Evolutionary conservation across 148 eudicot species (phyloP).

Genomic region (Rhododendron simsii): DNA sequence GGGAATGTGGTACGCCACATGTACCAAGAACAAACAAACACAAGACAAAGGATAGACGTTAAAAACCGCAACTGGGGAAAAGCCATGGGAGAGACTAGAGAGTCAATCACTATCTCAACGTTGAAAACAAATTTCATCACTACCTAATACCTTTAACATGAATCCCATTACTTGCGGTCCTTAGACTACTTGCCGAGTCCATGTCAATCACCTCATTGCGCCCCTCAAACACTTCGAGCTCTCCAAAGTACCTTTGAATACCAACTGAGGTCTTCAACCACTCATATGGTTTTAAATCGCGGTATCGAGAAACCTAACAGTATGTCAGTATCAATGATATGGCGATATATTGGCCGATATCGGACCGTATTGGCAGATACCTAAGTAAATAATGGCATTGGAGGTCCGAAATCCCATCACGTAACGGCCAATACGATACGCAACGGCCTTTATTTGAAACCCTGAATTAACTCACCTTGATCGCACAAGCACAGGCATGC

Average conservation of each 20-base stretch:
- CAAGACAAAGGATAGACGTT: neutral
- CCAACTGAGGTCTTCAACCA: neutral
- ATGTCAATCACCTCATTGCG: neutral
- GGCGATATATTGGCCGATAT: too few species aligned
- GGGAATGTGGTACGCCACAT: neutral
- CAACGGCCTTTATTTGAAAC: too few species aligned
- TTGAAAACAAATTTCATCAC: neutral
- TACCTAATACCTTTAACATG: neutral
- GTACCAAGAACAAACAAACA: neutral
- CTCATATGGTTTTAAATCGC: neutral
- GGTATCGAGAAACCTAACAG: too few species aligned
- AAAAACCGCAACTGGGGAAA: neutral
- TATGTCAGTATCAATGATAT: too few species aligned
- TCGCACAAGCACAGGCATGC: neutral
- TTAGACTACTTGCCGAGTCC: neutral
- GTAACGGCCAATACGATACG: too few species aligned
- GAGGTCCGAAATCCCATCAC: too few species aligned
- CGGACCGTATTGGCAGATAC: too few species aligned
- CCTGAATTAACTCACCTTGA: neutral
- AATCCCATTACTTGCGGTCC: neutral
- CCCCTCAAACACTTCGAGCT: neutral
- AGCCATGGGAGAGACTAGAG: neutral
- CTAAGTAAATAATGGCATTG: too few species aligned
- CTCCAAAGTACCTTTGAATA: neutral
- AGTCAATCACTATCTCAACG: neutral